Base-by-base conservation (phyloP, 768 basidiomycete species). In the Termitomyces sp. region DNA sequence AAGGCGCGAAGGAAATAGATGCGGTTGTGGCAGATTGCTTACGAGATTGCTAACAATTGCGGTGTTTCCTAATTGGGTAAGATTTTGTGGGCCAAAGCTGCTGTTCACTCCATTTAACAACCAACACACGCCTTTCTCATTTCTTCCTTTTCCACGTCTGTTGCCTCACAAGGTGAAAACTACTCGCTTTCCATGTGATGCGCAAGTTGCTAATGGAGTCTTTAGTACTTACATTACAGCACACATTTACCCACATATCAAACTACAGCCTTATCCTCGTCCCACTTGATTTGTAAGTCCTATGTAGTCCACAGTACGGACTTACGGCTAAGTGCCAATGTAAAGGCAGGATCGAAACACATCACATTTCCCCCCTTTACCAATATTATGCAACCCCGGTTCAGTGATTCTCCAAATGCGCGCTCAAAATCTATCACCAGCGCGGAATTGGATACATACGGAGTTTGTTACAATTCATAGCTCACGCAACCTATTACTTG, bases 391-490 rank as follows among this genome's bases (percentile, higher is more conserved):
- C 67, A 73, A 51, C 67, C 73, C 9, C 73, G 71, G 47, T 82
- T 85, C 66, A 73, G 76, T 24, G 83, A 86, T 63, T 86, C 85
- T 7, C 86, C 83, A 24, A 88, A 94, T 70, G 91, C 91, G 0
- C 86, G 89, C 57, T 89, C 88, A 62, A 91, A 88, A 75, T 85
- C 87, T 6, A 87, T 93, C 59, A 91, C 90, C 0, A 80, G 83
- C n/a, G 88, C 87, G 3, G 87, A 88, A 33, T 73, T 85, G 51
- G 87, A 93, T 62, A 93, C 92, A 0, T 78, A 83, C 68, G 91
- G 91, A 12, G 92, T 93, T 76, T 56, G 84, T 78, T 34, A 9
- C 46, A 47, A 16, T 53, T 12, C 42, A 6, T 55, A 20, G 11
- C 55, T n/a, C 18, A 22, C 22, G 57, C 4, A 15, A 42, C 31